Conservation (phyloP, 805 yeast genomes). For the Candida adriatica region DNA sequence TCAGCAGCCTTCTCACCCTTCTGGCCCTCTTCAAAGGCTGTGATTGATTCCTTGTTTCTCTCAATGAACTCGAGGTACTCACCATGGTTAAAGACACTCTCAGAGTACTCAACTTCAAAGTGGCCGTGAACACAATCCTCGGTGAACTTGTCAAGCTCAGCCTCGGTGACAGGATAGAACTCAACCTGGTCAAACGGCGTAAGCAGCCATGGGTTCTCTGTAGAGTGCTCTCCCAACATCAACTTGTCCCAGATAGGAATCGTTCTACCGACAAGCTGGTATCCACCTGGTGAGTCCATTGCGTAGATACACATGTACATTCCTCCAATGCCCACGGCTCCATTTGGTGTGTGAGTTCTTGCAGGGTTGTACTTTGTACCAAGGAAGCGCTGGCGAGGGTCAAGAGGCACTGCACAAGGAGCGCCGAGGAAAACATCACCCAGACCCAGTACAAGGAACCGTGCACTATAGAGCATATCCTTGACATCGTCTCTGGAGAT, state of each 20-base stretch:
- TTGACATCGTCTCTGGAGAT: conserved; percentile 68
- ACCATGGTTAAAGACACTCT: conserved; percentile 75
- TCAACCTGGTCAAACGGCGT: conserved; percentile 92
- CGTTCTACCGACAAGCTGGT: conserved; percentile 93
- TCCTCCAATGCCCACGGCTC: conserved; percentile 97
- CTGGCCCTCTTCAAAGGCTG: conserved; percentile 57
- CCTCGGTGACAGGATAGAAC: conserved; percentile 87
- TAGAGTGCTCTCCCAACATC: conserved; percentile 59
- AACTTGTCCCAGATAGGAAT: conserved; percentile 97
- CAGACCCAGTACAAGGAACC: conserved; percentile 86
- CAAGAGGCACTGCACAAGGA: conserved; percentile 97
- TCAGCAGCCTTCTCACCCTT: conserved; percentile 80
- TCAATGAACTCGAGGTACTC: conserved; percentile 75
- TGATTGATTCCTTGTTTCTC: conserved; percentile 66
- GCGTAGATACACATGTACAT: conserved; percentile 98
- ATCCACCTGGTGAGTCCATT: conserved; percentile 95
- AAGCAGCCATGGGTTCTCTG: conserved; percentile 79
- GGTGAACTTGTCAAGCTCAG: conserved; percentile 62
- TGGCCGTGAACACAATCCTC: conserved; percentile 77
- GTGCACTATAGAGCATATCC: conserved; percentile 82
- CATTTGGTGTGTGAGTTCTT: conserved; percentile 92
- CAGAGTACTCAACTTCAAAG: conserved; percentile 67
- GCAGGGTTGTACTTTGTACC: conserved; percentile 97
- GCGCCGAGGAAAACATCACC: conserved; percentile 98
- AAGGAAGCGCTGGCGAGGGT: conserved; percentile 87